phyloP scores from a whole-genome alignment of 164 flowering plant genomes.

The Hamamelis virginiana region DNA sequence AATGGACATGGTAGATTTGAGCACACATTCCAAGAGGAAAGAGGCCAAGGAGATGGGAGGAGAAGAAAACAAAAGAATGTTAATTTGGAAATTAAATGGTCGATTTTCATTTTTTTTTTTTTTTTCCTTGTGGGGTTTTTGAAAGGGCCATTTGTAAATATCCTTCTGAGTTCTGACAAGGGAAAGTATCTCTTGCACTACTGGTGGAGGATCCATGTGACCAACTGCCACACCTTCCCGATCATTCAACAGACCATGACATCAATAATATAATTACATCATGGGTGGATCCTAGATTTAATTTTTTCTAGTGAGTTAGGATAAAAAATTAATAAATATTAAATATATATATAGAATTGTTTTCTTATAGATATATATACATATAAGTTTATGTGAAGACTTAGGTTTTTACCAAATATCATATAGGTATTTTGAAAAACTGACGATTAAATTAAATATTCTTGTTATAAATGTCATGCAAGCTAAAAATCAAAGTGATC shows the following conservation, averaged over 20 bases:
- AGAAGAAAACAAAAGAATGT: slow-evolving; percentile 17
- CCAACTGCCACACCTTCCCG: slow-evolving; percentile 24
- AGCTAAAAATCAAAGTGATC: too few species aligned
- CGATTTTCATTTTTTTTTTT: neutral
- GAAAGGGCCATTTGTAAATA: slow-evolving; percentile 16
- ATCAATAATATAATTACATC: neutral
- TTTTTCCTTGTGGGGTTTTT: too few species aligned
- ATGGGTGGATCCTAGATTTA: too few species aligned
- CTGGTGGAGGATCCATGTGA: slow-evolving; percentile 23
- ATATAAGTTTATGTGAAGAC: too few species aligned
- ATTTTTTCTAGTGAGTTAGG: too few species aligned
- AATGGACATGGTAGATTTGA: slow-evolving; percentile 13
- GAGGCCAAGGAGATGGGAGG: slow-evolving; percentile 30
- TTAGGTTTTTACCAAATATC: too few species aligned
- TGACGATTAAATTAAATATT: too few species aligned
- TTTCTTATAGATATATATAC: too few species aligned
- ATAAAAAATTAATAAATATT: too few species aligned
- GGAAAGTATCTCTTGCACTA: slow-evolving; percentile 13
- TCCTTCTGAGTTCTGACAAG: slow-evolving; percentile 20
- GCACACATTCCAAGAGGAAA: slow-evolving; percentile 33
- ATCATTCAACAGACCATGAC: slow-evolving; percentile 1
- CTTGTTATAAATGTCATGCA: too few species aligned
- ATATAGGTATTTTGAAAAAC: too few species aligned
- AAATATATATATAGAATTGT: too few species aligned
- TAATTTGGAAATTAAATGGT: slow-evolving; percentile 9